Evolutionary conservation across 2,329 filamentous ascomycete species (phyloP).

Genomic region (Penicillium freii): DNA sequence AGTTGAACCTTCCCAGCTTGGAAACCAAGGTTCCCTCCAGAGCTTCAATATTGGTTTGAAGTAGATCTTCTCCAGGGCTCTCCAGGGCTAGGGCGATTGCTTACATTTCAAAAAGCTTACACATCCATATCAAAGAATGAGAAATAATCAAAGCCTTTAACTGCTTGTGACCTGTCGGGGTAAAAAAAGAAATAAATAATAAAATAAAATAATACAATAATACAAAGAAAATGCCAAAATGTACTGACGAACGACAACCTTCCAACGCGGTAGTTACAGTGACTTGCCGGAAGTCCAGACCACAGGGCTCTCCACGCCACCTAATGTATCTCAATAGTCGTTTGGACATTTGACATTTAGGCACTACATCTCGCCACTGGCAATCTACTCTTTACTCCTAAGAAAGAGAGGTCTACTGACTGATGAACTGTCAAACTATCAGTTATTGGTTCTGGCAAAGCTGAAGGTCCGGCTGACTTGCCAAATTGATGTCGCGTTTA

Average conservation of each 20-base stretch:
- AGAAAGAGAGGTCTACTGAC: slow-evolving; percentile 19
- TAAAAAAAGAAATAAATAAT: neutral
- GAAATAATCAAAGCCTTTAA: slow-evolving; percentile 7
- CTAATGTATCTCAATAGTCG: slow-evolving; percentile 12
- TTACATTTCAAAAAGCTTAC: neutral
- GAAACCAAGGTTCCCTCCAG: neutral
- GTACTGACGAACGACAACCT: slow-evolving; percentile 2
- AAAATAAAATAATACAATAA: neutral
- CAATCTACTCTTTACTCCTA: slow-evolving; percentile 1
- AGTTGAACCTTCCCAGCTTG: neutral
- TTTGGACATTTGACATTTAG: slow-evolving; percentile 11
- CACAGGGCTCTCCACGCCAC: slow-evolving; percentile 7
- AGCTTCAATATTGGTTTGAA: neutral
- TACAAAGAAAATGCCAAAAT: neutral
- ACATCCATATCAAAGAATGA: neutral
- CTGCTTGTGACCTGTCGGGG: slow-evolving; percentile 17
- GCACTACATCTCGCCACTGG: slow-evolving; percentile 14
- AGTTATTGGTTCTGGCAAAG: slow-evolving; percentile 19
- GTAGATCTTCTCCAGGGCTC: neutral
- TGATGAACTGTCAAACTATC: slow-evolving; percentile 25
- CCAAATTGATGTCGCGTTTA: slow-evolving; percentile 19
- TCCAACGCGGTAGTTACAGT: slow-evolving; percentile 4
- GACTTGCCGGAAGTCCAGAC: slow-evolving; percentile 9
- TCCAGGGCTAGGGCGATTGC: neutral
- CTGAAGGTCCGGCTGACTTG: slow-evolving; percentile 31